Evolutionary conservation across 73 alveolate genomes (phyloP).

Genomic region (Urostyla sp.): DNA sequence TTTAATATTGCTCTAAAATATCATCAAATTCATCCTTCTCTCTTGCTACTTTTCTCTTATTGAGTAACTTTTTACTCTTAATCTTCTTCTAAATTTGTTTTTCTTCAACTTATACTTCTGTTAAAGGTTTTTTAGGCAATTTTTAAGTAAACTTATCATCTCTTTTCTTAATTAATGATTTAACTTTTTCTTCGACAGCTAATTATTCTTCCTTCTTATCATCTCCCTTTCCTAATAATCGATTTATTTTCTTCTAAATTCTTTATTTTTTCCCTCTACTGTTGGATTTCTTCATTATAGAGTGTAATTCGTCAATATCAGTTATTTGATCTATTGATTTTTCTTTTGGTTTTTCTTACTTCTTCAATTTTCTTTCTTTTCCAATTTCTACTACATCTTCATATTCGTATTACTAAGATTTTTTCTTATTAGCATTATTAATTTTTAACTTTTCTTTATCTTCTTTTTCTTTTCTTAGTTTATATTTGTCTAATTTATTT

Average conservation of each 20-base stretch:
- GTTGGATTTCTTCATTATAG: constrained; percentile 44
- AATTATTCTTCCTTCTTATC: background rate
- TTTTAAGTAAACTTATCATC: constrained; percentile 18
- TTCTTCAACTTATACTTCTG: constrained; percentile 59
- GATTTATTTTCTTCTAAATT: constrained; percentile 51
- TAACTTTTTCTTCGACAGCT: background rate
- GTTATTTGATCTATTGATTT: constrained; percentile 58
- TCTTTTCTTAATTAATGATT: constrained; percentile 43
- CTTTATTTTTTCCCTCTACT: constrained; percentile 64
- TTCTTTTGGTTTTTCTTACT: background rate
- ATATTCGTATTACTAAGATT: background rate
- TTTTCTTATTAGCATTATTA: background rate
- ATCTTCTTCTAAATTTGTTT: constrained; percentile 22
- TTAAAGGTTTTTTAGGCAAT: background rate
- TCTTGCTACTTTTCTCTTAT: constrained; percentile 25
- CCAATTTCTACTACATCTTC: constrained; percentile 2
- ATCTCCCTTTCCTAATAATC: constrained; percentile 4
- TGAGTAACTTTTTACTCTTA: constrained; percentile 12
- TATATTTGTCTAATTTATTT: constrained; percentile 20
- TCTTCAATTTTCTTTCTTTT: background rate
- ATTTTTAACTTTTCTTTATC: background rate
- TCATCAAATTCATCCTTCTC: constrained; percentile 50
- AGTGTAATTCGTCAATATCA: constrained; percentile 20
- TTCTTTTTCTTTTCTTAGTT: constrained; percentile 23
- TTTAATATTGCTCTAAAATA: constrained; percentile 3